Evolutionary conservation across 208 protist species (phyloP).

Genomic region (Trypanosoma theileri): DNA sequence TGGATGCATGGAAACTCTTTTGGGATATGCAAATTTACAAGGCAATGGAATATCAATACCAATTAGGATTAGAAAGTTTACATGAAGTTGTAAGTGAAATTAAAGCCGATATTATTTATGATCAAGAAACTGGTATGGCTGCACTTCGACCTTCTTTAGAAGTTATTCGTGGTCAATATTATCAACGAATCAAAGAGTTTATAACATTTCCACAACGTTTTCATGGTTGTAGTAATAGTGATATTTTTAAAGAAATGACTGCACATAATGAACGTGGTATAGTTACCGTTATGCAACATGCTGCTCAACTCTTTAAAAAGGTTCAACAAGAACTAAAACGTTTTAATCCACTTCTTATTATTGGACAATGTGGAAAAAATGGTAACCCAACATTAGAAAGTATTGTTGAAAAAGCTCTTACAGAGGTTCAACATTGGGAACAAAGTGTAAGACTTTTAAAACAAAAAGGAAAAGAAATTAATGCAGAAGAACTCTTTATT

Average conservation of each 20-base stretch:
- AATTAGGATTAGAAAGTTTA: conserved; percentile 89
- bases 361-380: conserved; percentile 82
- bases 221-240: conserved; percentile 79
- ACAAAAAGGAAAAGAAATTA: conserved; percentile 94
- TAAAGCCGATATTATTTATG: conserved; percentile 91
- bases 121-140: conserved; percentile 73
- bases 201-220: conserved; percentile 93
- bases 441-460: conserved; percentile 94
- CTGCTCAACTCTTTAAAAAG: conserved; percentile 88
- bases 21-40: conserved; percentile 99
- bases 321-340: conserved; percentile 82
- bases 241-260: conserved; percentile 90
- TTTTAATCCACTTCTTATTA: conserved; percentile 89
- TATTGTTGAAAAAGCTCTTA: conserved; percentile 85
- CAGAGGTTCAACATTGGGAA: conserved; percentile 95
- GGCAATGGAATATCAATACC: conserved; percentile 96
- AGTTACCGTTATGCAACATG: conserved; percentile 91
- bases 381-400: conserved; percentile 84
- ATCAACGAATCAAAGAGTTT: conserved; percentile 94
- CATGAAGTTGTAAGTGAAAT: conserved; percentile 93
- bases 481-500: conserved; percentile 91
- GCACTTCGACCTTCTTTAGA: conserved; percentile 90
- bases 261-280: conserved; percentile 88
- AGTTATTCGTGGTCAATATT: conserved; percentile 92
- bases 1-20: conserved; percentile 93